Evolutionary conservation across 2,329 filamentous ascomycete species (phyloP), one percentile per base, ranked within the genome.

Genomic region (Colletotrichum coccodes): DNA sequence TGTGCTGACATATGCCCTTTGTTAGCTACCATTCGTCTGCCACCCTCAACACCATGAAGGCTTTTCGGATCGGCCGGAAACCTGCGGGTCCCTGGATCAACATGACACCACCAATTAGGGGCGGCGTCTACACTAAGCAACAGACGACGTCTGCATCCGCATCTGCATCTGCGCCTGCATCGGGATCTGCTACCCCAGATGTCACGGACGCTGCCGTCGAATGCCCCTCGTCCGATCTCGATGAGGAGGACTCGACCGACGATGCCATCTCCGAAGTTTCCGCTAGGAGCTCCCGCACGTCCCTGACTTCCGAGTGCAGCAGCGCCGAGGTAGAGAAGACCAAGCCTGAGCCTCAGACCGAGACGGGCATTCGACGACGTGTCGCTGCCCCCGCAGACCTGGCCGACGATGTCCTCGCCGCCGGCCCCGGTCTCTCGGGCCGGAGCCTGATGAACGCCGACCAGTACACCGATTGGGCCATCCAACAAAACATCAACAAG

Each of bases 11-110:
- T 64, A 71, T 70, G 52, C 49, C 67, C 56, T 52, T 52, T 73
- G 75, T 65, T 79, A 90, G 89, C 71, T 90, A 89, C 77, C 89
- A 91, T 75, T 85, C 82, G 44, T 78, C 80, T 46, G 78, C 81
- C 61, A 87, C 87, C 16, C 76, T 89, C 34, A 80, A 82, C 56
- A 85, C 84, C 58, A 90, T 91, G 87, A 86, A 84, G 76, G 83
- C 84, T 73, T 90, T 85, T 78, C 87, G 86, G 72, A 89, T 91
- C 72, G 89, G 88, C 72, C 85, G 84, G 73, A 85, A 83, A 75
- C 80, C 86, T 53, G 74, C 79, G 62, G 83, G 85, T 70, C 83
- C 83, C 42, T 91, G 89, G 89, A 78, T 79, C 69, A 89, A 89
- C 78, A 81, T 85, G 72, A 85, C 84, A 72, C 89, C 89, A 63